Evolutionary conservation across 495 filamentous ascomycete species (phyloP).

Genomic region (Podospora didyma): DNA sequence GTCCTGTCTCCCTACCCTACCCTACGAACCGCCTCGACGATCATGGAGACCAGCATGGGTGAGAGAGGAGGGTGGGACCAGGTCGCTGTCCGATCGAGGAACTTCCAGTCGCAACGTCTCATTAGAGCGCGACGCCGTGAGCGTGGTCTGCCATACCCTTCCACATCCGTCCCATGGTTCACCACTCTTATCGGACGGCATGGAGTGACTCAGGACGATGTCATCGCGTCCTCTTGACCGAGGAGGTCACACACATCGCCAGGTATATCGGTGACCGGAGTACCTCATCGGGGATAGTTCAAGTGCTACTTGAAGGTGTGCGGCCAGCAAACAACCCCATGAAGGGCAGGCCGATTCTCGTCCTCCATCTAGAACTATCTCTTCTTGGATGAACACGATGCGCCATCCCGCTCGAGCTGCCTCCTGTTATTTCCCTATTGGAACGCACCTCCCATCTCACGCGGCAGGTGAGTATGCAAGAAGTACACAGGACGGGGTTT

Average conservation of each 20-base stretch:
- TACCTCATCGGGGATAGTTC: constrained; percentile 7
- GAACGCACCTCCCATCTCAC: not conserved
- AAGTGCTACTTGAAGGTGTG: not conserved
- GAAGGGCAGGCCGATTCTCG: not conserved
- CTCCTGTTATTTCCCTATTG: not conserved
- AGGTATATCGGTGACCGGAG: constrained; percentile 13
- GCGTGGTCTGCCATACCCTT: constrained; percentile 12
- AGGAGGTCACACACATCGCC: constrained; percentile 3
- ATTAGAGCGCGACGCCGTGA: constrained; percentile 3
- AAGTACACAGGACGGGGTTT: not conserved
- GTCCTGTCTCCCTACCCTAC: constrained; percentile 13
- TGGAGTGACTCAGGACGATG: constrained; percentile 1
- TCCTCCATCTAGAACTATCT: not conserved
- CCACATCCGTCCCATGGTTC: not conserved
- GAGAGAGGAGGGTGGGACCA: not conserved
- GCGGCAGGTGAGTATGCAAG: not conserved
- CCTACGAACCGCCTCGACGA: constrained; percentile 10
- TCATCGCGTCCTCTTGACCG: constrained; percentile 7
- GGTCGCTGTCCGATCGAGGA: constrained; percentile 3
- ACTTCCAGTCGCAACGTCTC: constrained; percentile 1
- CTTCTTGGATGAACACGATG: not conserved
- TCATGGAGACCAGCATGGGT: not conserved
- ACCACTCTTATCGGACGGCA: constrained; percentile 10
- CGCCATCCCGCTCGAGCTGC: not conserved
- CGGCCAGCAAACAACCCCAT: not conserved